A percentile compares a stretch with the other conserved stretches of the same genome.
These are phyloP conservation scores for Aspergillus haitiensis DNA, from an alignment of 495 filamentous ascomycete species.

Conservation along the genomic window DNA sequence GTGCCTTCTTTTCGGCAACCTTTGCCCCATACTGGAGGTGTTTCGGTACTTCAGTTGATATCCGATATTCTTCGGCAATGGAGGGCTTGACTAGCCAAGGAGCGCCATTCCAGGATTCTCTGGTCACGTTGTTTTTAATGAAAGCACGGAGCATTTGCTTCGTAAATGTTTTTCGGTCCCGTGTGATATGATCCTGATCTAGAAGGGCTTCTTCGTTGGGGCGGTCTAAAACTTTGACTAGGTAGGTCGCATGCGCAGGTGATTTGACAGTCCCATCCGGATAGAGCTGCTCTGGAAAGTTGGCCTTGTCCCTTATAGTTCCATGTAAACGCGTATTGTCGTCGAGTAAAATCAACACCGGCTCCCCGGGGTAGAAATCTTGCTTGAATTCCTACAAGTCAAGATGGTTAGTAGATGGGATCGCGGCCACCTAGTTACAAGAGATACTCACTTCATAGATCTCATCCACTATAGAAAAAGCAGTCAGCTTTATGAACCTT, in stretches of 20 bases:
- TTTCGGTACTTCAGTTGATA: constrained; percentile 78
- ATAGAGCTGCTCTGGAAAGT: constrained; percentile 61
- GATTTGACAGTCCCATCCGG: constrained; percentile 65
- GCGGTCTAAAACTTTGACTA: constrained; percentile 69
- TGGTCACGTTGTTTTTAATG: constrained; percentile 87
- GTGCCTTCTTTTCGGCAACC: constrained; percentile 72
- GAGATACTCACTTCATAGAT: constrained; percentile 58
- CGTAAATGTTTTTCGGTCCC: constrained; percentile 91
- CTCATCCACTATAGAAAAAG: constrained; percentile 55
- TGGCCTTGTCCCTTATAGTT: constrained; percentile 81
- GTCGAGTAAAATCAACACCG: constrained; percentile 69
- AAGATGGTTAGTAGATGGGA: constrained; percentile 29
- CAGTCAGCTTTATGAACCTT: constrained; percentile 26
- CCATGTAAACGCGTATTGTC: constrained; percentile 73
- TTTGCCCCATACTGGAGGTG: constrained; percentile 79
- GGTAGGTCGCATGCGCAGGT: constrained; percentile 72
- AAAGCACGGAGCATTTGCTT: constrained; percentile 93
- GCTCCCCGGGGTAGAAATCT: constrained; percentile 92
- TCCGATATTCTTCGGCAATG: constrained; percentile 79
- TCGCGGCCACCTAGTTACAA: background rate
- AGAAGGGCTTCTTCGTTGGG: constrained; percentile 73
- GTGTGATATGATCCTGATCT: constrained; percentile 77
- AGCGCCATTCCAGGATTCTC: constrained; percentile 90
- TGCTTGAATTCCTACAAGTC: constrained; percentile 79
- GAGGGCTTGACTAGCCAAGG: constrained; percentile 93